phyloP scores from a whole-genome alignment of 1,284 basidiomycete genomes.

The Kalmanozyma brasiliensis region DNA sequence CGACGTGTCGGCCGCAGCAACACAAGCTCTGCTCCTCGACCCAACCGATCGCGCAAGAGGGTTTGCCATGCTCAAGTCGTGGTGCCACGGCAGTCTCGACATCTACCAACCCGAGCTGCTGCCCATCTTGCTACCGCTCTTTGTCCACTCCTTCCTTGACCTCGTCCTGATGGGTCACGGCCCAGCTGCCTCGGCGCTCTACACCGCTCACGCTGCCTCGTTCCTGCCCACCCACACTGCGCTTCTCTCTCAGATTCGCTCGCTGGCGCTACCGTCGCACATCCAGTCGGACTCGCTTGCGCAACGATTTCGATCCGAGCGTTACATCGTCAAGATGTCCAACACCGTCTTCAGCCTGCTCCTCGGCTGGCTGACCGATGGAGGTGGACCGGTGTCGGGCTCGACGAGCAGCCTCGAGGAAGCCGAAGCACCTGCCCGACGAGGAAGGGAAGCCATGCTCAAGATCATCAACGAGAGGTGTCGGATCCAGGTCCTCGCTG shows the following conservation, averaged over 20 bases:
- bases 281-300: conserved; percentile 81
- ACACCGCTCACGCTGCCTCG: conserved; percentile 77
- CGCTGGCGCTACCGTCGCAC: conserved; percentile 84
- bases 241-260: conserved; percentile 82
- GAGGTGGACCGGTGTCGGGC: conserved; percentile 83
- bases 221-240: conserved; percentile 78
- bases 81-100: conserved; percentile 88
- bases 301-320: conserved; percentile 86
- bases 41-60: conserved; percentile 89
- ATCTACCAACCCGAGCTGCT: conserved; percentile 90
- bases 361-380: conserved; percentile 94
- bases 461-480: conserved; percentile 93
- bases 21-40: conserved; percentile 83
- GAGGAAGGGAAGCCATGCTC: conserved; percentile 79
- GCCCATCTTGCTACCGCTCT: conserved; percentile 92
- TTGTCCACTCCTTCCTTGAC: conserved; percentile 96
- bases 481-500: conserved; percentile 76
- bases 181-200: conserved; percentile 80
- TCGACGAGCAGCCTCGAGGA: conserved; percentile 82
- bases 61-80: conserved; percentile 86
- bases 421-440: conserved; percentile 67
- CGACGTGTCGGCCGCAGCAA: conserved; percentile 70
- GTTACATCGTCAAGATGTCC: conserved; percentile 90
- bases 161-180: conserved; percentile 89
- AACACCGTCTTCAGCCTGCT: conserved; percentile 90